These are phyloP conservation scores for Poa pratensis DNA, from an alignment of 176 grass and related monocot genomes.

Conservation along the genomic window DNA sequence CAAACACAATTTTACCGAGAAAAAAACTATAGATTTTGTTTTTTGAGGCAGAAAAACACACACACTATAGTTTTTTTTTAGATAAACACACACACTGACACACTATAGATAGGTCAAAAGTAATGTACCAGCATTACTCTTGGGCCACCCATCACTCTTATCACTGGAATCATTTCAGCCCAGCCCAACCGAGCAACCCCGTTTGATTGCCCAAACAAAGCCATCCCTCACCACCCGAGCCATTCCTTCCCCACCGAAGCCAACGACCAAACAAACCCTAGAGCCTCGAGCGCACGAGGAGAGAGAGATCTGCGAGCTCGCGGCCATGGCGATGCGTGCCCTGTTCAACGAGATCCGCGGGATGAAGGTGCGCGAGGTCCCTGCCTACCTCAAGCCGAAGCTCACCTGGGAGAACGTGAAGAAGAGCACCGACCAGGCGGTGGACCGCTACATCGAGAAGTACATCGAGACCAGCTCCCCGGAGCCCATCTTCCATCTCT, in stretches of 20 bases:
- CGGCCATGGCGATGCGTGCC: slow-evolving; percentile 67
- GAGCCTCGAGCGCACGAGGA: background rate
- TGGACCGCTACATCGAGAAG: slow-evolving; percentile 96
- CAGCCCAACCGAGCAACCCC: background rate
- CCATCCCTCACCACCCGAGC: background rate
- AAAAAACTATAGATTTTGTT: too few relatives aligned
- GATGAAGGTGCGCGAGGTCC: slow-evolving; percentile 81
- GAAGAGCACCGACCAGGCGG: slow-evolving; percentile 72
- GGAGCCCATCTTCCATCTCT: slow-evolving; percentile 76
- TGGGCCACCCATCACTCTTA: background rate
- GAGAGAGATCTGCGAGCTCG: slow-evolving; percentile 5
- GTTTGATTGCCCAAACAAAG: slow-evolving; percentile 25
- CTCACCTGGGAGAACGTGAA: slow-evolving; percentile 77
- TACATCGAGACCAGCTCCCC: slow-evolving; percentile 83
- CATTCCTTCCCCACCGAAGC: slow-evolving; percentile 16
- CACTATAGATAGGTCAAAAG: too few relatives aligned
- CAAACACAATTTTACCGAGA: too few relatives aligned
- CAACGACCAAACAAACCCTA: slow-evolving; percentile 55
- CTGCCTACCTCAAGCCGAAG: slow-evolving; percentile 65
- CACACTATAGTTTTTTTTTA: too few relatives aligned
- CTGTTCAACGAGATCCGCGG: slow-evolving; percentile 81
- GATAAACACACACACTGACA: too few relatives aligned
- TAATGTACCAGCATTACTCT: background rate
- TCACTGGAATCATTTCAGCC: background rate
- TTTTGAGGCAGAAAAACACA: too few relatives aligned